Evolutionary conservation across 2,329 filamentous ascomycete species (phyloP), one percentile per base, ranked within the genome.

Genomic region (Penicillium crustosum): DNA sequence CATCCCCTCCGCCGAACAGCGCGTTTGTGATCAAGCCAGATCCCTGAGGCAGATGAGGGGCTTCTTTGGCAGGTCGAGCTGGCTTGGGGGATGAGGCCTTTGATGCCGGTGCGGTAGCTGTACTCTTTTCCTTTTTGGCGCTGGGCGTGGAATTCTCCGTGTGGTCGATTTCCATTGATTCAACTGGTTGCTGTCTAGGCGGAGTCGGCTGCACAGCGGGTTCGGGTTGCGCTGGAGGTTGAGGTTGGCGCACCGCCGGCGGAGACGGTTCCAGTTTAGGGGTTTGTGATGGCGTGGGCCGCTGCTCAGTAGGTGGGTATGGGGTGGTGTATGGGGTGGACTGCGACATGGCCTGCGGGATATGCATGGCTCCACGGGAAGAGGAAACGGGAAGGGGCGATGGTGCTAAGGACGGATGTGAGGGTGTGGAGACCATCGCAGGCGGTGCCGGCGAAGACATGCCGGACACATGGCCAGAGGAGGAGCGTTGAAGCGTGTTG

Each of bases 11-110:
- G 12, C 83, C 85, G 62, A 86, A 87, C 17, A 85, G 78, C 42
- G 83, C 83, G 60, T 83, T 86, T 36, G 84, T 85, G 13, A 89
- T 78, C 12, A 89, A 75, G 10, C 88, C 87, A 51, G 84, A 88
- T 19, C 86, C 86, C 42, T 82, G 78, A 6, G 85, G 83, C 39
- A 86, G 75, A 4, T 84, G 81, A 23, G 83, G 81, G 7, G 71
- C 60, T 56, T 87, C 83, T 62, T 86, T 86, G n/a, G 70, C 64
- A 38, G 78, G 73, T 43, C 81, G 80, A 19, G 73, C 67, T 17
- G 82, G 79, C 62, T 86, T 87, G n/a, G 81, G 79, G n/a, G 81
- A 83, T 10, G 78, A 73, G 1, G 81, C 75, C 58, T 81, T 78
- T 5, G 83, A 82, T 25, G 81, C 79, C 2, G 79, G 77, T 7